phyloP scores from a whole-genome alignment of 768 basidiomycete species.

The Paxillus involutus region DNA sequence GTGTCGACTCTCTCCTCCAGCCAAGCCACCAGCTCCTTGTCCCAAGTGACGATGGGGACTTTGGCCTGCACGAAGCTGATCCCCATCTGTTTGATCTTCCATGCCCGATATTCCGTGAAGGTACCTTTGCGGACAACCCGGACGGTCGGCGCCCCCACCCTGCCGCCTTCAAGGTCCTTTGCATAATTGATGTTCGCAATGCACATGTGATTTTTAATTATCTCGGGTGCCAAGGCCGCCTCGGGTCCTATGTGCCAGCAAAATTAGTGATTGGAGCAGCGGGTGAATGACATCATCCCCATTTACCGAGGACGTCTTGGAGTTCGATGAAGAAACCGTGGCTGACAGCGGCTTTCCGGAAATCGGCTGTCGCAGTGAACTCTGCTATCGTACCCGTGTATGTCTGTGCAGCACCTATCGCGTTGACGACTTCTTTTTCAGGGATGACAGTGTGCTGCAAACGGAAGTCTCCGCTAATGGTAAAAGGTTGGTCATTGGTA shows the following conservation, averaged over 20 bases:
- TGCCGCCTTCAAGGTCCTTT: not conserved
- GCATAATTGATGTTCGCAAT: not conserved
- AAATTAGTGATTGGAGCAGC: too few species aligned
- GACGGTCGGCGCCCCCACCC: slow-evolving; percentile 2
- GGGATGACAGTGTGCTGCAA: not conserved
- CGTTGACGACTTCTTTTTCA: not conserved
- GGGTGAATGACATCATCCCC: too few species aligned
- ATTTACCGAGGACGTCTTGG: not conserved
- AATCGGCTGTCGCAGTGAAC: slow-evolving; percentile 4
- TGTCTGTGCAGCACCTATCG: not conserved
- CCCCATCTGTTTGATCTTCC: not conserved
- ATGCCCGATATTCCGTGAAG: slow-evolving; percentile 4
- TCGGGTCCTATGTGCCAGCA: not conserved
- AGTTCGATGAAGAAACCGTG: slow-evolving; percentile 7
- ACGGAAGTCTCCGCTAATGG: not conserved
- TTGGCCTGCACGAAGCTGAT: slow-evolving; percentile 3
- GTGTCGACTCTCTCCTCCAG: not conserved
- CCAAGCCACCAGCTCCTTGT: slow-evolving; percentile 1
- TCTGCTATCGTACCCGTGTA: slow-evolving; percentile 1
- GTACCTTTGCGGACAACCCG: slow-evolving; percentile 6
- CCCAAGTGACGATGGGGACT: slow-evolving; percentile 6
- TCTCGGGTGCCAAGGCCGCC: not conserved
- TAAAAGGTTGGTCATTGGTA: not conserved
- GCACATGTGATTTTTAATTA: not conserved
- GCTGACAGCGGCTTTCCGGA: not conserved